phyloP scores from a whole-genome alignment of 2,329 filamentous ascomycete species.

The Fusarium denticulatum region DNA sequence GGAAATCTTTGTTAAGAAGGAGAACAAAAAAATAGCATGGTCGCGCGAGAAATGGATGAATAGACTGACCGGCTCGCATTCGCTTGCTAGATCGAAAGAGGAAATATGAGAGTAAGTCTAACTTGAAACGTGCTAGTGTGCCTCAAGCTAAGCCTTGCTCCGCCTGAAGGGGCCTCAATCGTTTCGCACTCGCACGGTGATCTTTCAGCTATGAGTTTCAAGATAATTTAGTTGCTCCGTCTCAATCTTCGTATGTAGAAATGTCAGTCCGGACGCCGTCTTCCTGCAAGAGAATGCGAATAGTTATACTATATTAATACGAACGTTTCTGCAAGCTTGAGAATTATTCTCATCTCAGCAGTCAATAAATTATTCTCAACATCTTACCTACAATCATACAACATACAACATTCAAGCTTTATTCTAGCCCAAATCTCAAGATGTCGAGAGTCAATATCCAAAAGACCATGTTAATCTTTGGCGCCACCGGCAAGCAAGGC shows the following conservation, averaged over 20 bases:
- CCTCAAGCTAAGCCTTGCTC: not conserved
- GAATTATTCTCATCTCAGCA: not conserved
- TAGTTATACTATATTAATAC: not conserved
- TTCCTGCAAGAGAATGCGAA: not conserved
- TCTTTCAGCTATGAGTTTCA: not conserved
- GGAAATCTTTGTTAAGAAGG: accelerated
- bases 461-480: not conserved
- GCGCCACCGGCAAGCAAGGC: conserved; percentile 5
- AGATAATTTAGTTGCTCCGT: not conserved
- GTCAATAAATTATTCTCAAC: not conserved
- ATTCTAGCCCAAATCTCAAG: accelerated
- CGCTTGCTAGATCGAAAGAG: not conserved
- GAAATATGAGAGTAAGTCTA: not conserved
- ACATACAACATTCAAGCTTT: not conserved
- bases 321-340: too few species aligned
- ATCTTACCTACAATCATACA: not conserved
- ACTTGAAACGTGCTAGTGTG: not conserved
- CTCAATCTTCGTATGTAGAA: not conserved
- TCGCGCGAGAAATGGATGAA: not conserved
- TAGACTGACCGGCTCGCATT: not conserved
- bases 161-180: not conserved
- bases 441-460: not conserved
- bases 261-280: not conserved
- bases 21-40: not conserved
- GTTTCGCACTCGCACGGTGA: not conserved